Conservation (phyloP, 1,284 basidiomycete species). For the Sphaerobolus stellatus region DNA sequence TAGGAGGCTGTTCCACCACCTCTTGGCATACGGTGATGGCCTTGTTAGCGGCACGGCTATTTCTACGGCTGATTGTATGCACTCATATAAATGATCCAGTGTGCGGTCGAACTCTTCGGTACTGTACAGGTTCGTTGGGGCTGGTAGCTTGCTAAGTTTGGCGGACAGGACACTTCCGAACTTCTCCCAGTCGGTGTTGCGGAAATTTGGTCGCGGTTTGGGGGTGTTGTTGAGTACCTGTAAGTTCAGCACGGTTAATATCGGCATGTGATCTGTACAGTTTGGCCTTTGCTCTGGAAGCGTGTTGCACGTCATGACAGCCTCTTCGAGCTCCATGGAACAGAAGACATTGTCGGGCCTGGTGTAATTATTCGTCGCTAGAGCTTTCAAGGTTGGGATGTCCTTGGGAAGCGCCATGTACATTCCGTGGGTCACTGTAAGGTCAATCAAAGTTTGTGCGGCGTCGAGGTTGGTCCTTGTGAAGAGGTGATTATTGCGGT, state of each 20-base stretch:
- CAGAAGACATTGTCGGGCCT: slow-evolving; percentile 37
- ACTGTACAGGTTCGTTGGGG: slow-evolving; percentile 1
- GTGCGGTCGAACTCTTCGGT: slow-evolving; percentile 14
- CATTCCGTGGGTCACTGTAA: slow-evolving; percentile 20
- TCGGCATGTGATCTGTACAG: slow-evolving; percentile 29
- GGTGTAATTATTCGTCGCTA: slow-evolving; percentile 27
- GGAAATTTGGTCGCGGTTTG: slow-evolving; percentile 18
- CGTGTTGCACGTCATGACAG: slow-evolving; percentile 21
- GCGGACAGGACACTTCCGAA: slow-evolving; percentile 18
- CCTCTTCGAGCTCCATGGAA: slow-evolving; percentile 11
- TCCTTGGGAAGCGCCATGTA: slow-evolving; percentile 27
- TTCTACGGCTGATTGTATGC: slow-evolving; percentile 18
- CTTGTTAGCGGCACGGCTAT: slow-evolving; percentile 22
- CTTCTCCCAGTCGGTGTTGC: slow-evolving; percentile 22
- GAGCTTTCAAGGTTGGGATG: slow-evolving; percentile 29
- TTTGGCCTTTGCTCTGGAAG: slow-evolving; percentile 15
- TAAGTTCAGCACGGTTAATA: slow-evolving; percentile 17
- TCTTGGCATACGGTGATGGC: slow-evolving; percentile 24
- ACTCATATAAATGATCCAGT: slow-evolving; percentile 11
- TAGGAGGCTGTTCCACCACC: slow-evolving; percentile 30
- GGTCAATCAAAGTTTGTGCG: slow-evolving; percentile 24
- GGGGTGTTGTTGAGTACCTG: slow-evolving; percentile 7
- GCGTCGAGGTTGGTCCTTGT: slow-evolving; percentile 15
- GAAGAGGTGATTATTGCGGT: slow-evolving; percentile 41
- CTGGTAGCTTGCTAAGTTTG: background rate